Conservation (phyloP, 306 rosid genomes). For the Rosa lucieae region DNA sequence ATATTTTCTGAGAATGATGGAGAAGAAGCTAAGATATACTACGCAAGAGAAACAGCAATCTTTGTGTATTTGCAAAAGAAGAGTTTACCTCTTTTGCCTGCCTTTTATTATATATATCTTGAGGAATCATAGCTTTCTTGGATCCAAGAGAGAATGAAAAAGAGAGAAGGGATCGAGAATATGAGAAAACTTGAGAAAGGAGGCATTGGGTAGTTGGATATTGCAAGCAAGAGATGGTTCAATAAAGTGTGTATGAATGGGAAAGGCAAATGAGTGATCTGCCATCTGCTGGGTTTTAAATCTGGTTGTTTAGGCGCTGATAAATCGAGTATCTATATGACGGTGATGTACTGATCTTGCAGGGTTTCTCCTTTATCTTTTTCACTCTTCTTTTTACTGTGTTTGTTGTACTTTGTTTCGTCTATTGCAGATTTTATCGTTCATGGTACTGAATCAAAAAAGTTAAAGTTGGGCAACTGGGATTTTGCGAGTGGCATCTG, state of each 20-base stretch:
- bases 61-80: conserved; percentile 37
- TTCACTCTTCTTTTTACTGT: conserved; percentile 51
- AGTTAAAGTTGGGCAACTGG: conserved; percentile 38
- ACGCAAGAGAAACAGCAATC: conserved; percentile 44
- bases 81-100: conserved; percentile 38
- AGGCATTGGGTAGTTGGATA: conserved; percentile 73
- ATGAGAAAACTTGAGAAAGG: conserved; percentile 94
- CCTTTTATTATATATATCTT: conserved; percentile 35
- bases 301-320: conserved; percentile 32
- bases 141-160: conserved; percentile 46
- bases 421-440: not conserved
- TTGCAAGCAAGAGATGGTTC: conserved; percentile 83
- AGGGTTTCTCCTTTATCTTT: conserved; percentile 30
- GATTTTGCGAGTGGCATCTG: conserved; percentile 28
- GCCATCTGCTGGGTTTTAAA: conserved; percentile 46
- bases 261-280: conserved; percentile 54
- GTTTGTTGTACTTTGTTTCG: conserved; percentile 18
- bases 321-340: not conserved
- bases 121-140: conserved; percentile 91
- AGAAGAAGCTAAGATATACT: conserved; percentile 57
- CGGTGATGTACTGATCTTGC: conserved; percentile 8
- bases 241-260: conserved; percentile 36
- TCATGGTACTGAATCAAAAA: conserved; percentile 64
- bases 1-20: conserved; percentile 36
- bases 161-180: conserved; percentile 64